Evolutionary conservation across 106 monocot genomes (phyloP).

Genomic region (Alisma plantagoaquatica): DNA sequence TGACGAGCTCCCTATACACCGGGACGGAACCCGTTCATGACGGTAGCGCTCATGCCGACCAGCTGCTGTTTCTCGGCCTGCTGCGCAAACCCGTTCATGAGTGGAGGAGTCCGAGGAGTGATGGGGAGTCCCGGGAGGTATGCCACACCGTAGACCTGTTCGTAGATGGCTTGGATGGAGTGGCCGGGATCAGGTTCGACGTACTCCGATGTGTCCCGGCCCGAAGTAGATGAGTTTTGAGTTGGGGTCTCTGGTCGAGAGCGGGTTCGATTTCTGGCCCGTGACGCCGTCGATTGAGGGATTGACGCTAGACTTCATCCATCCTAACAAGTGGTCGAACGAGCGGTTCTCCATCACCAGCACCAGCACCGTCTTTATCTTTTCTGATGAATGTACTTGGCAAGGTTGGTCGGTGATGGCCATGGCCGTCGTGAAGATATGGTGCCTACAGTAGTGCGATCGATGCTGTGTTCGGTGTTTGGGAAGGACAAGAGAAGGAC

Average conservation of each 20-base stretch:
- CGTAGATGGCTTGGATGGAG: constrained; percentile 94
- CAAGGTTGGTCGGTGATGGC: constrained; percentile 1
- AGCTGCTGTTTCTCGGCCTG: constrained; percentile 55
- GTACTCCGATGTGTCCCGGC: constrained; percentile 42
- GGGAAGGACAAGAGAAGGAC: too few relatives aligned
- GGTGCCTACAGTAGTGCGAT: too few relatives aligned
- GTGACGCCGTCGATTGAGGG: constrained; percentile 68
- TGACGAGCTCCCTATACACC: constrained; percentile 62
- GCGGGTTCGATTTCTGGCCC: constrained; percentile 49
- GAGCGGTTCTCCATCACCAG: constrained; percentile 92
- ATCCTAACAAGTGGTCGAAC: constrained; percentile 93
- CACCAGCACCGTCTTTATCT: constrained; percentile 78
- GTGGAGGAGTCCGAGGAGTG: constrained; percentile 51
- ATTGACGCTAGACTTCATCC: constrained; percentile 84
- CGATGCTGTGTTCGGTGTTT: too few relatives aligned
- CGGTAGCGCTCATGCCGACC: constrained; percentile 49
- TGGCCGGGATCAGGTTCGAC: constrained; percentile 95
- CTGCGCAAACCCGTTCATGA: constrained; percentile 87
- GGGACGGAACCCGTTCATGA: constrained; percentile 91
- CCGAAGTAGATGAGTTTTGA: constrained; percentile 44
- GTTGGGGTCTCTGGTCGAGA: constrained; percentile 46
- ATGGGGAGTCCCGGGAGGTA: too few relatives aligned
- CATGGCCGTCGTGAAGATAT: too few relatives aligned
- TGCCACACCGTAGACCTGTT: too few relatives aligned
- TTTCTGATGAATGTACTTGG: too few relatives aligned